A percentile compares a stretch with the other conserved stretches of the same genome.
These are phyloP conservation scores for Cantharellus anzutake DNA, from an alignment of 768 basidiomycete species.

Conservation along the genomic window DNA sequence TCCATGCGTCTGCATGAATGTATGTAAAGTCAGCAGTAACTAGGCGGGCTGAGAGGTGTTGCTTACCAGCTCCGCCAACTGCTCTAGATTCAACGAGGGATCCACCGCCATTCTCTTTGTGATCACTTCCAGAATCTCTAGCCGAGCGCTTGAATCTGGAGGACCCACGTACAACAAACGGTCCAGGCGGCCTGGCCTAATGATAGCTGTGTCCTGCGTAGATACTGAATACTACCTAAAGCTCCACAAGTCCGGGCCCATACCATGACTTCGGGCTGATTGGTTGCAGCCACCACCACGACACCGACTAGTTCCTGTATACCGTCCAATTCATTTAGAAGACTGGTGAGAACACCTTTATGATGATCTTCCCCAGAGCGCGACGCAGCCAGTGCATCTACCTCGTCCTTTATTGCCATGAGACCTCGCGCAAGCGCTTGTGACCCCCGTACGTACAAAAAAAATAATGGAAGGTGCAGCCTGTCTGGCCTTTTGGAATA, in stretches of 20 bases:
- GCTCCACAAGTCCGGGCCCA: constrained; percentile 16
- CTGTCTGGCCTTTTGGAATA: constrained; percentile 86
- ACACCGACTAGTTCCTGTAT: constrained; percentile 89
- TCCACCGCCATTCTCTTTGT: constrained; percentile 66
- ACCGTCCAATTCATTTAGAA: constrained; percentile 97
- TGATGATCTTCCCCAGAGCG: constrained; percentile 43
- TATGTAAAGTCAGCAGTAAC: background rate
- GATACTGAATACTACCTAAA: background rate
- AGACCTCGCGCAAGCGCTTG: background rate
- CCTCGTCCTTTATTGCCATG: constrained; percentile 54
- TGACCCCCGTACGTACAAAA: constrained; percentile 41
- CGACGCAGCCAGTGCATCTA: constrained; percentile 79
- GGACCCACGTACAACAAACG: constrained; percentile 88
- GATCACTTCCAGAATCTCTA: constrained; percentile 71
- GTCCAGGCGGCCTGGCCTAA: constrained; percentile 90
- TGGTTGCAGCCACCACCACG: constrained; percentile 91
- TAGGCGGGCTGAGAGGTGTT: background rate
- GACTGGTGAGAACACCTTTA: constrained; percentile 79
- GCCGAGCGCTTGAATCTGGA: constrained; percentile 58
- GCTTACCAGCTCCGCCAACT: constrained; percentile 52
- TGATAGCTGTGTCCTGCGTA: constrained; percentile 72
- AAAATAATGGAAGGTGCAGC: constrained; percentile 93
- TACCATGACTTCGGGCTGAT: constrained; percentile 82
- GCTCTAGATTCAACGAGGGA: constrained; percentile 39
- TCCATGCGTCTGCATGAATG: constrained; percentile 54